phyloP scores from a whole-genome alignment of 257 asterid species.

The Penstemon newberryi region DNA sequence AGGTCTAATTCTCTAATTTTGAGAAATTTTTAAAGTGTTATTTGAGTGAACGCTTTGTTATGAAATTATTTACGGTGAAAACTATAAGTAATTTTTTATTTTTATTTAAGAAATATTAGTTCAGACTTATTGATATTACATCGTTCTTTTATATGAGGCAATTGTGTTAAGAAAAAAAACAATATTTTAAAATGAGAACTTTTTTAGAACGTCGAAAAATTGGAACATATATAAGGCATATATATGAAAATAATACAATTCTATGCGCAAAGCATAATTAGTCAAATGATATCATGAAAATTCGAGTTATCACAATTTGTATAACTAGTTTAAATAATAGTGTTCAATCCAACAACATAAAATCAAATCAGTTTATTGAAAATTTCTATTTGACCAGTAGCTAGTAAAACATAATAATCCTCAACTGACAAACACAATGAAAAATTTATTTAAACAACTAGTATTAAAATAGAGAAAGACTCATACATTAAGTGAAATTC shows the following conservation, averaged over 20 bases:
- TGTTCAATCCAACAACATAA: background rate
- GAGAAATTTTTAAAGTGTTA: background rate
- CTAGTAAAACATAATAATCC: too few relatives aligned
- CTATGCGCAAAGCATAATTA: too few relatives aligned
- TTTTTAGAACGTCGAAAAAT: too few relatives aligned
- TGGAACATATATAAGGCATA: too few relatives aligned
- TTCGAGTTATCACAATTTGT: too few relatives aligned
- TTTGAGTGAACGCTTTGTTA: background rate
- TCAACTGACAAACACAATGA: too few relatives aligned
- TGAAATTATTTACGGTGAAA: background rate
- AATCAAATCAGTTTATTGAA: too few relatives aligned
- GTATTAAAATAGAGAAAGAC: background rate
- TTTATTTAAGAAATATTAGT: background rate
- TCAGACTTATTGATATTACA: background rate
- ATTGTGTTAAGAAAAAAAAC: background rate
- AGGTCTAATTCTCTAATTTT: background rate
- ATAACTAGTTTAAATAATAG: background rate
- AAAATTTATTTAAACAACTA: background rate
- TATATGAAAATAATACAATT: too few relatives aligned
- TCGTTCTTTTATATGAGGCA: background rate
- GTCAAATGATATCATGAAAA: too few relatives aligned
- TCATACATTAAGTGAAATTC: too few relatives aligned
- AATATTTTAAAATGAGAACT: too few relatives aligned
- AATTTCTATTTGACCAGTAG: too few relatives aligned
- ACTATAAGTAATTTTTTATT: background rate